Conservation (phyloP, 2,329 filamentous ascomycete genomes). For the Ascocoryne sarcoides region DNA sequence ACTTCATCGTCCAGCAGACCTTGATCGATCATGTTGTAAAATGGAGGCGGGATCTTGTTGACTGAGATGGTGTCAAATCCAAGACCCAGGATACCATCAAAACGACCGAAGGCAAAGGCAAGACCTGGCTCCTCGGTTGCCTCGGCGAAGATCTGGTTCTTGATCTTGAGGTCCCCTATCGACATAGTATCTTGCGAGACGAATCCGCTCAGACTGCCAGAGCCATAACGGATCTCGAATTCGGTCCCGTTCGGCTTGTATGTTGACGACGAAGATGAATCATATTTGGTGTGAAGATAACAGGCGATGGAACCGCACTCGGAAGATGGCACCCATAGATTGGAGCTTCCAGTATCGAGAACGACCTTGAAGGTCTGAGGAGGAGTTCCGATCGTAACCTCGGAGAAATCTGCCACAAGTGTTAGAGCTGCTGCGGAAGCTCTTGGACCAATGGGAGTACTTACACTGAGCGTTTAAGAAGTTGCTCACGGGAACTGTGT, state of each 20-base stretch:
- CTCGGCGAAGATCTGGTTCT: conserved; percentile 91
- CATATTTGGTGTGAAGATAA: conserved; percentile 95
- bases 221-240: conserved; percentile 94
- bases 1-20: conserved; percentile 82
- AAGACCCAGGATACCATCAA: conserved; percentile 92
- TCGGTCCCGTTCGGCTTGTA: conserved; percentile 90
- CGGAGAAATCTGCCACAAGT: conserved; percentile 75
- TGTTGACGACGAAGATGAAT: conserved; percentile 77
- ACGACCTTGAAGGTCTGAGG: conserved; percentile 97
- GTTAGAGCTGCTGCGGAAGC: conserved; percentile 9
- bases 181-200: conserved; percentile 79
- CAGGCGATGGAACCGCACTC: conserved; percentile 93
- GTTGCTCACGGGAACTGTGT: conserved; percentile 87
- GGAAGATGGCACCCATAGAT: conserved; percentile 92
- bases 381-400: conserved; percentile 86
- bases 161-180: conserved; percentile 83
- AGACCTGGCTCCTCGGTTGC: conserved; percentile 92
- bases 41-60: conserved; percentile 87
- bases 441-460: conserved; percentile 29
- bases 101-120: conserved; percentile 94
- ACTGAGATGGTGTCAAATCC: conserved; percentile 96
- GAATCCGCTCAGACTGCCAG: conserved; percentile 86
- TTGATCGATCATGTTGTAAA: conserved; percentile 93
- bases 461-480: conserved; percentile 98
- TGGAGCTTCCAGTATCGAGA: conserved; percentile 96